phyloP scores from a whole-genome alignment of 1,284 basidiomycete species.

The Irpex sp. region DNA sequence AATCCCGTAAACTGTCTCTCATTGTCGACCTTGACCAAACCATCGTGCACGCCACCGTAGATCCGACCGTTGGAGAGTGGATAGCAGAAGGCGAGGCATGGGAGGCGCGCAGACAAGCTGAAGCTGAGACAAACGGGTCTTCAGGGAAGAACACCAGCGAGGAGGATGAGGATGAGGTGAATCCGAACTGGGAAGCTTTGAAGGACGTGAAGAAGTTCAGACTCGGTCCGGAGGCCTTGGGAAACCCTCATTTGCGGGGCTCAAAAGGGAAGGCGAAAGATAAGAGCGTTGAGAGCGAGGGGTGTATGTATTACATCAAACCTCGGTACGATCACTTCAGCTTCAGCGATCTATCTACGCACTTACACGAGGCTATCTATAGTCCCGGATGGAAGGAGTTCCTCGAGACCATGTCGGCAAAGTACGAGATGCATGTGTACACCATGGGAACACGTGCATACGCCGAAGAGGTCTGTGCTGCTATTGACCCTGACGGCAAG shows the following conservation, averaged over 20 bases:
- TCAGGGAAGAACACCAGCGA: conserved; percentile 26
- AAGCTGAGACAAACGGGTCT: conserved; percentile 13
- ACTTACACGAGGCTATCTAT: conserved; percentile 15
- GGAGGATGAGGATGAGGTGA: conserved; percentile 56
- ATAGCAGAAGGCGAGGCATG: conserved; percentile 79
- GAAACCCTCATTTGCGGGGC: conserved; percentile 34
- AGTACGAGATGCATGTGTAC: conserved; percentile 99
- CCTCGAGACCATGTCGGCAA: conserved; percentile 64
- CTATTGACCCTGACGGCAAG: conserved; percentile 87
- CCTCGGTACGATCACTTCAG: conserved; percentile 59
- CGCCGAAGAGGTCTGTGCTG: conserved; percentile 91
- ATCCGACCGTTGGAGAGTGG: conserved; percentile 98
- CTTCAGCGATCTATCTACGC: not conserved
- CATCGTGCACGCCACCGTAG: conserved; percentile 97
- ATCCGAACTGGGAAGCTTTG: conserved; percentile 88
- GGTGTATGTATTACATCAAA: conserved; percentile 97
- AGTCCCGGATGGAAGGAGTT: conserved; percentile 89
- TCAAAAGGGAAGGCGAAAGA: conserved; percentile 55
- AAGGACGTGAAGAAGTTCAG: conserved; percentile 88
- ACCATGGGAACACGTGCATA: conserved; percentile 99
- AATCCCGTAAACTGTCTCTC: conserved; percentile 80
- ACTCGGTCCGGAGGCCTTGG: conserved; percentile 77
- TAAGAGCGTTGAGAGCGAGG: conserved; percentile 65
- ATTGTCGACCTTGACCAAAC: conserved; percentile 99
- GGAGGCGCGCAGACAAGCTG: conserved; percentile 42